Evolutionary conservation across 2,329 filamentous ascomycete species (phyloP).

Genomic region (Colletotrichum costaricense): DNA sequence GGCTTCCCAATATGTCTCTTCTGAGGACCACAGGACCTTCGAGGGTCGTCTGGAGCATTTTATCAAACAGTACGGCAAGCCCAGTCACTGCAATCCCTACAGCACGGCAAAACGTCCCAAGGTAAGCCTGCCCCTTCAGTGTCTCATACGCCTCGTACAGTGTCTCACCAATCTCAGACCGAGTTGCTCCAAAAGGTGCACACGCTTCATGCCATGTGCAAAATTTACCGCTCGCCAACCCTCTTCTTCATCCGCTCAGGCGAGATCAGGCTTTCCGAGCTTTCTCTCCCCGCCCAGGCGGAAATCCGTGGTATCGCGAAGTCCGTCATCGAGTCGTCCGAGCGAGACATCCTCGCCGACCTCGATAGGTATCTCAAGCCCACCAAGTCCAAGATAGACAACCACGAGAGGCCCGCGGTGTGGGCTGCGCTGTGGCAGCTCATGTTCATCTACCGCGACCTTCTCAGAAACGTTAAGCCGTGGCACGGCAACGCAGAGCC

Average conservation of each 20-base stretch:
- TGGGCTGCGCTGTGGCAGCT: no score
- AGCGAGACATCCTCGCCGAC: slow-evolving; percentile 53
- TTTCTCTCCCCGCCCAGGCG: slow-evolving; percentile 54
- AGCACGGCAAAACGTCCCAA: neutral
- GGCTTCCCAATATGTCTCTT: neutral
- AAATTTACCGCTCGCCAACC: neutral
- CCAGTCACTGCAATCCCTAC: neutral
- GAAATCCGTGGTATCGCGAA: slow-evolving; percentile 53
- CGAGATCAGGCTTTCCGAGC: neutral
- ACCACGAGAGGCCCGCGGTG: slow-evolving; percentile 53
- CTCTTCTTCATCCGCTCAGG: neutral
- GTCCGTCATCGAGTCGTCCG: slow-evolving; percentile 49
- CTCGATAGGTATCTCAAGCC: slow-evolving; percentile 49
- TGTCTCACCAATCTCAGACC: neutral
- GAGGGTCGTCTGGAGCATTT: slow-evolving; percentile 19
- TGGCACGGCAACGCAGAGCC: no score
- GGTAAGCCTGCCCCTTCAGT: neutral
- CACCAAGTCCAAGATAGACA: slow-evolving; percentile 14
- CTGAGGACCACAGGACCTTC: slow-evolving; percentile 8
- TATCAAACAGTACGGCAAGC: slow-evolving; percentile 8
- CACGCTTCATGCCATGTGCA: neutral
- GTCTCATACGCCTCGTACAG: neutral
- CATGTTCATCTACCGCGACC: no score
- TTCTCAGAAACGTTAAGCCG: no score
- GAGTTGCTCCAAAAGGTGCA: neutral